Evolutionary conservation across 495 filamentous ascomycete genomes (phyloP), one percentile per base, ranked within the genome.

Genomic region (Aspergillus wentii): DNA sequence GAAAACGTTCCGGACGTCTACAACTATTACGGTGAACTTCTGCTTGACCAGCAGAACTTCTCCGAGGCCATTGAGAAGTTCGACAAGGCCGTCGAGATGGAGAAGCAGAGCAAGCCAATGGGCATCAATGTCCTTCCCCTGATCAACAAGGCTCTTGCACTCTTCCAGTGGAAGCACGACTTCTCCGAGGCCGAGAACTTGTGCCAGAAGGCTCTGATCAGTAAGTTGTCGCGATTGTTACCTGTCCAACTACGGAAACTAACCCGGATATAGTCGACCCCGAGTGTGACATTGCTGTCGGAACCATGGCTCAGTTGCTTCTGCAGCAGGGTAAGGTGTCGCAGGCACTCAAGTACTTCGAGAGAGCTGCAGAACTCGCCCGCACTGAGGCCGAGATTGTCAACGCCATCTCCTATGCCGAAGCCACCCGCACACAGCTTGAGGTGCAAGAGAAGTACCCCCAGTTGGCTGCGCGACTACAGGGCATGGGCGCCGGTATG

Each of bases 11-110:
- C 92, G 4, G 92, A 99, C 57, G 92, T 99, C 3, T 99, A 97
- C 71, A 99, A 99, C 71, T 99, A 97, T 76, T 97, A 94, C 48
- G 92, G 92, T 55, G 92, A 99, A 66, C 77, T 99, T n/a, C 73
- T 99, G 16, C 79, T 99, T 15, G 92, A 99, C 69, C 92, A 99
- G 71, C 79, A 85, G 61, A 94, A 95, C 66, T 96, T 79, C 61
- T 72, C 85, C 33, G 92, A 97, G 57, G 92, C 92, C 9, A 94
- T 99, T 46, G 85, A 95, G 68, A 95, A 96, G 70, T 99, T 99
- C 53, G 92, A 99, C 57, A 92, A 79, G 32, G 92, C 94, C 1
- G 87, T 97, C 31, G 90, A 96, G 58, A 94, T 97, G 83, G 92
- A 99, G 73, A 90, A 89, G 74, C 78, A 86, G 63, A 80, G 78